Evolutionary conservation across 2,329 filamentous ascomycete species (phyloP).

Genomic region (Fusarium setosum): DNA sequence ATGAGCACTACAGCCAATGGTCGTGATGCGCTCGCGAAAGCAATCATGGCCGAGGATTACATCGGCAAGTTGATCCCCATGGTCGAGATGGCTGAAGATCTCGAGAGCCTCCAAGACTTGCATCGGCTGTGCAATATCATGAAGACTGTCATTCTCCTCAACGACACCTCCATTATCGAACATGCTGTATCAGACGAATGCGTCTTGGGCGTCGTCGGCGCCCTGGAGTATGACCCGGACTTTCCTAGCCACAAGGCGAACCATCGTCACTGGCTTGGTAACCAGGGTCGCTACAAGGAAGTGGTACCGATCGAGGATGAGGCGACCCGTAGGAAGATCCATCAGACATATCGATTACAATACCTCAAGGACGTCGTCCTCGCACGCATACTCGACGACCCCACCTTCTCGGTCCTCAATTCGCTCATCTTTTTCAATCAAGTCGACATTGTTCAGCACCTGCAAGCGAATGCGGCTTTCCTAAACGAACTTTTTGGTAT

Average conservation of each 20-base stretch:
- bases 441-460: constrained; percentile 94
- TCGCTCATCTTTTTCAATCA: constrained; percentile 99
- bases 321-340: constrained; percentile 87
- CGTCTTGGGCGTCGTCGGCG: constrained; percentile 91
- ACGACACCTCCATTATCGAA: constrained; percentile 95
- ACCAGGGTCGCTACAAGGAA: constrained; percentile 93
- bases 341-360: constrained; percentile 94
- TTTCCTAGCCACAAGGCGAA: constrained; percentile 98
- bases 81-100: constrained; percentile 88
- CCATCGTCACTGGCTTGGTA: constrained; percentile 91
- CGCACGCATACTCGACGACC: constrained; percentile 94
- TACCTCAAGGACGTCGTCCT: constrained; percentile 99
- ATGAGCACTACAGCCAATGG: constrained; percentile 80
- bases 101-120: constrained; percentile 87
- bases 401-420: constrained; percentile 97
- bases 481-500: constrained; percentile 89
- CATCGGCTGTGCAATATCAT: constrained; percentile 97
- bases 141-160: constrained; percentile 94
- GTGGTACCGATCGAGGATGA: constrained; percentile 92
- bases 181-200: constrained; percentile 90
- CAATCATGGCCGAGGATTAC: constrained; percentile 86
- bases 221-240: constrained; percentile 97
- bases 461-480: constrained; percentile 85
- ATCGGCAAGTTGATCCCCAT: constrained; percentile 87
- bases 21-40: constrained; percentile 88